Conservation (phyloP, 2,329 filamentous ascomycete species). For the Colletotrichum destructivum region DNA sequence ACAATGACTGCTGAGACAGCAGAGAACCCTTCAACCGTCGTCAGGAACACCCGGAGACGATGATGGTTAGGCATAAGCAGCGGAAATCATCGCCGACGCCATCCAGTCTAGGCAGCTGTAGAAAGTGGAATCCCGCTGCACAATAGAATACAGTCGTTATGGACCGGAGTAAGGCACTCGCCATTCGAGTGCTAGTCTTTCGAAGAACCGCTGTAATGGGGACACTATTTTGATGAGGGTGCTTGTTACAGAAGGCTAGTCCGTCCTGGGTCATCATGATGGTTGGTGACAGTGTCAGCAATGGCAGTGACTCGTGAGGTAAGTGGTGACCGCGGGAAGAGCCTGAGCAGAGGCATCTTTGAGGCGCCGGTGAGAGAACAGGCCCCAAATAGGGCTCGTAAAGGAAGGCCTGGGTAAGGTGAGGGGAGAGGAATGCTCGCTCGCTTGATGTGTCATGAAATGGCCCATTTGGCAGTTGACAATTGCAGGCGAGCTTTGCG, state of each 20-base stretch:
- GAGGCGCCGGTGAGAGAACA: background rate
- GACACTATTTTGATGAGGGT: background rate
- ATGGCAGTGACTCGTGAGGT: background rate
- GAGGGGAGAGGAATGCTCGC: slow-evolving; percentile 1
- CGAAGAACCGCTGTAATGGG: background rate
- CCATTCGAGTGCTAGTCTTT: background rate
- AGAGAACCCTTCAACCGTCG: background rate
- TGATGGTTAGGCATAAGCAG: background rate
- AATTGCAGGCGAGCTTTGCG: background rate
- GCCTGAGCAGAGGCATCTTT: background rate
- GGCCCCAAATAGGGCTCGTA: background rate
- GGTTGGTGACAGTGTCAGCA: background rate
- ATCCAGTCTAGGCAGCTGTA: background rate
- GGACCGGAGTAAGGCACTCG: background rate
- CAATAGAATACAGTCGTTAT: background rate
- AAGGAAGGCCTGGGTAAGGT: background rate
- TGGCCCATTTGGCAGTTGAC: background rate
- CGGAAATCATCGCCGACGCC: background rate
- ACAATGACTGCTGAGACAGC: background rate
- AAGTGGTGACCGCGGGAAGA: background rate
- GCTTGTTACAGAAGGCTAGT: background rate
- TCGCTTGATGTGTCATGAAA: background rate
- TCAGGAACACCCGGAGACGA: background rate
- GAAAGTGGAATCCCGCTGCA: background rate
- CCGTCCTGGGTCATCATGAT: background rate